Percentiles rank a stretch among this genome's conserved stretches.
These are phyloP conservation scores for Russula virescens DNA, from an alignment of 768 basidiomycete genomes.

Conservation along the genomic window DNA sequence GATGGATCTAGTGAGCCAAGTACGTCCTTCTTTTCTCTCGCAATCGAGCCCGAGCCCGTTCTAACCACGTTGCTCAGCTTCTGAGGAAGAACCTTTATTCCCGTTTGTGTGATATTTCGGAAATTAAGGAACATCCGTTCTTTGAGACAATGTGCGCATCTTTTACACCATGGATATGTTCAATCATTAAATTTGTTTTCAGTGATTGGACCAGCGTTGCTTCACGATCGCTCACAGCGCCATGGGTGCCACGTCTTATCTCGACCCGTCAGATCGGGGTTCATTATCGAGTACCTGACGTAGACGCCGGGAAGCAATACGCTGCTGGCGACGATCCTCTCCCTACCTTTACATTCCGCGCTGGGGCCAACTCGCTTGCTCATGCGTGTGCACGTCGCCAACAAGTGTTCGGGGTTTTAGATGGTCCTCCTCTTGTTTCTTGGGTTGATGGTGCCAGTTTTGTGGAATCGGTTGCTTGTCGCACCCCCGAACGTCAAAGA, in stretches of 20 bases:
- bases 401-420: not conserved
- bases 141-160: slow-evolving; percentile 1
- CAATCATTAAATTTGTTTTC: not conserved
- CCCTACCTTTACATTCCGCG: slow-evolving; percentile 5
- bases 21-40: not conserved
- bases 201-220: slow-evolving; percentile 12
- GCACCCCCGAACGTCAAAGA: not conserved
- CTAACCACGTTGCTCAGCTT: not conserved
- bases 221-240: slow-evolving; percentile 12
- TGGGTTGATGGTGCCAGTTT: slow-evolving; percentile 3
- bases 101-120: slow-evolving; percentile 2
- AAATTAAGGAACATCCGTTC: slow-evolving; percentile 9
- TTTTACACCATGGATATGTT: not conserved
- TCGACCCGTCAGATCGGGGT: slow-evolving; percentile 1
- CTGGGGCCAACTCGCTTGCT: not conserved
- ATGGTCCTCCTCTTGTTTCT: not conserved
- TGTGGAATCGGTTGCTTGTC: not conserved
- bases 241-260: slow-evolving; percentile 11
- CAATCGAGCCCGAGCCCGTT: not conserved
- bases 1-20: slow-evolving; percentile 6
- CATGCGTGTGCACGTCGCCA: slow-evolving; percentile 9
- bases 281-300: not conserved
- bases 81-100: not conserved
- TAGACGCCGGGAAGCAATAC: slow-evolving; percentile 5
- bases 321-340: not conserved